A percentile compares a stretch with the other conserved stretches of the same genome.
Evolutionary conservation across 179 eudicot species (phyloP).

Genomic region (Silene noctiflora): DNA sequence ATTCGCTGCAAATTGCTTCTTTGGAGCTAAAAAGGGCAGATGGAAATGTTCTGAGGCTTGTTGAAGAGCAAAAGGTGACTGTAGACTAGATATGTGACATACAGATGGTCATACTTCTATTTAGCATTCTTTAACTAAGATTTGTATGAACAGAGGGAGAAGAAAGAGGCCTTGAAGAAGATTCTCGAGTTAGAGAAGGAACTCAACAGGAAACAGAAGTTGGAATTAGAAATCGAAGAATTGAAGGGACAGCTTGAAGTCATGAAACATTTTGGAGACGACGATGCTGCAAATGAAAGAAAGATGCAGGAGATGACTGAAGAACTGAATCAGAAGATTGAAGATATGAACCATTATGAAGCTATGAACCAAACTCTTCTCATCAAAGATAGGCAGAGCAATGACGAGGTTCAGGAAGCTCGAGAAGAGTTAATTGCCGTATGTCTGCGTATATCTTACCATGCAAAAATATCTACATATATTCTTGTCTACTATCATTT

Average conservation of each 20-base stretch:
- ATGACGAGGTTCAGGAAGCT: slow-evolving; percentile 80
- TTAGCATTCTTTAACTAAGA: slow-evolving; percentile 4
- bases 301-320: slow-evolving; percentile 45
- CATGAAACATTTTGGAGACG: slow-evolving; percentile 67
- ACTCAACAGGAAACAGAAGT: slow-evolving; percentile 58
- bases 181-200: slow-evolving; percentile 62
- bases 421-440: slow-evolving; percentile 63
- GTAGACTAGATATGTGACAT: neutral
- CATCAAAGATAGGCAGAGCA: slow-evolving; percentile 59
- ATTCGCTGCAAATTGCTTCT: slow-evolving; percentile 67
- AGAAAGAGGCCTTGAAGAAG: slow-evolving; percentile 65
- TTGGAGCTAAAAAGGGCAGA: slow-evolving; percentile 76
- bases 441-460: slow-evolving; percentile 15
- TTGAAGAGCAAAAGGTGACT: slow-evolving; percentile 81
- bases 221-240: slow-evolving; percentile 80
- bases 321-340: slow-evolving; percentile 50
- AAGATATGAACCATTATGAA: slow-evolving; percentile 46
- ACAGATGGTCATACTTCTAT: too few relatives aligned
- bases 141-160: slow-evolving; percentile 62
- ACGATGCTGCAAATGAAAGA: slow-evolving; percentile 58
- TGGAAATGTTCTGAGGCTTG: slow-evolving; percentile 74
- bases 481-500: too few relatives aligned
- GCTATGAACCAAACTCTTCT: slow-evolving; percentile 50
- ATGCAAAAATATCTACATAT: too few relatives aligned
- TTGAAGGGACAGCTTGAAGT: slow-evolving; percentile 72